A percentile compares a stretch with the other conserved stretches of the same genome.
Evolutionary conservation across 176 grass and related monocot genomes (phyloP).

Genomic region (Paspalum vaginatum): DNA sequence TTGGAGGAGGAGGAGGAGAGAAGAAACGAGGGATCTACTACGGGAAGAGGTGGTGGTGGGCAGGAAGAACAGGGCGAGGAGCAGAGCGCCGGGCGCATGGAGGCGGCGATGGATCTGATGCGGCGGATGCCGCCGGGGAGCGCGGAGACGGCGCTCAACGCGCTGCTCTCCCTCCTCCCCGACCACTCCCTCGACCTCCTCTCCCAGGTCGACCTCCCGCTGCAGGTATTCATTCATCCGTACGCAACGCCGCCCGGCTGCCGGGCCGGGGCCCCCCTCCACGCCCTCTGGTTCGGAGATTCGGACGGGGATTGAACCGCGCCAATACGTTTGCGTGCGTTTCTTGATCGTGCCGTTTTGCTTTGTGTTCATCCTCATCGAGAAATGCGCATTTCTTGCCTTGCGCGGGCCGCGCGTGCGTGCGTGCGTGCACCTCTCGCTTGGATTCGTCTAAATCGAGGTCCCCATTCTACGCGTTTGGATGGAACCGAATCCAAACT

Average conservation of each 20-base stretch:
- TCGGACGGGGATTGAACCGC: too few species aligned
- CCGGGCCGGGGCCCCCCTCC: too few species aligned
- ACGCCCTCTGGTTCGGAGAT: too few species aligned
- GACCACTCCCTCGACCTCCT: constrained; percentile 96
- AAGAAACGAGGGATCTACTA: not conserved
- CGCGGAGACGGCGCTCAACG: constrained; percentile 81
- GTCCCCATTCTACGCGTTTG: not conserved
- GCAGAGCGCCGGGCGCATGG: constrained; percentile 46
- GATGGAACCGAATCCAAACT: not conserved
- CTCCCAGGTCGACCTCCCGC: constrained; percentile 93
- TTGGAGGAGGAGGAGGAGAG: not conserved
- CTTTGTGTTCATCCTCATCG: too few species aligned
- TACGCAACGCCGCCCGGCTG: not conserved
- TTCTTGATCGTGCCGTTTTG: too few species aligned
- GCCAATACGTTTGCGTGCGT: too few species aligned
- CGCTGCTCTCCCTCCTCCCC: constrained; percentile 83
- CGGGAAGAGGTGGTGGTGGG: not conserved
- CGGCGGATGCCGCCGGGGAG: constrained; percentile 85
- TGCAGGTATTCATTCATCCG: constrained; percentile 52
- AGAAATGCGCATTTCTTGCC: too few species aligned
- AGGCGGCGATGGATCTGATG: constrained; percentile 96
- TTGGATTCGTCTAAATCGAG: constrained; percentile 4
- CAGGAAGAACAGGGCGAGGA: too few species aligned
- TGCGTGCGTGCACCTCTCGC: too few species aligned
- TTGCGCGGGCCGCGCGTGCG: too few species aligned